Base-by-base conservation (phyloP, 1,284 basidiomycete genomes). In the Moniliophthora roreri region DNA sequence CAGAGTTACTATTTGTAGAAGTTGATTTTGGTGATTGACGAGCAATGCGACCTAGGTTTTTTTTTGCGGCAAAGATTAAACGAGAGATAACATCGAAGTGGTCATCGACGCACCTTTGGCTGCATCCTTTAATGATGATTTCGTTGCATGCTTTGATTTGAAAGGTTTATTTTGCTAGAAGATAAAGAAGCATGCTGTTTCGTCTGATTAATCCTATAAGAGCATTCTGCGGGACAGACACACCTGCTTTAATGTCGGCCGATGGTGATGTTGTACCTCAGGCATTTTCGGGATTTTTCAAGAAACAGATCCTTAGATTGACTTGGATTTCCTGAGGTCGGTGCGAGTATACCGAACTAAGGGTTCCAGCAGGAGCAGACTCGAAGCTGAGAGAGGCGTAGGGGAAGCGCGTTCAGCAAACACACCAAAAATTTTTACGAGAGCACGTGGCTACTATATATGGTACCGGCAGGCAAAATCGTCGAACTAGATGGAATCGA, bases 111-210 rank as follows among this genome's bases (percentile, higher is more conserved):
- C 35, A 87, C 93, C 93, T 76, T 95, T 95, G 13, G 91, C 84
- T 38, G 82, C 80, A 40, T 91, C 87, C 67, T 91, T 93, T 42
- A 93, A 65, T 0, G 87, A 80, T 7, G 85, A 84, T 70, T 96
- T 95, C 4, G 90, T 83, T 0, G 93, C 82, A 77, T 97, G 93
- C 65, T 86, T 89, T 1, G 90, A 92, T 68, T 95, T 95, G 79
- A 91, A 96, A 1, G 80, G 59, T 68, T 97, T 97, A 70, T 97
- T 96, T 76, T 82, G 75, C 91, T 94, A 37, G 26, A 32, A 11
- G 7, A 32, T 32, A 6, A 16, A 32, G n/a, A 15, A 24, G 9
- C 23, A 9, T 34, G 20, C 20, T 38, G 35, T 16, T 28, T 38
- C 24, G 38, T 41, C 16, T 46, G 15, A 52, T 20, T 45, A 50